A percentile compares a stretch with the other conserved stretches of the same genome.
phyloP scores from a whole-genome alignment of 2,329 filamentous ascomycete species.

The Colletotrichum lupini region DNA sequence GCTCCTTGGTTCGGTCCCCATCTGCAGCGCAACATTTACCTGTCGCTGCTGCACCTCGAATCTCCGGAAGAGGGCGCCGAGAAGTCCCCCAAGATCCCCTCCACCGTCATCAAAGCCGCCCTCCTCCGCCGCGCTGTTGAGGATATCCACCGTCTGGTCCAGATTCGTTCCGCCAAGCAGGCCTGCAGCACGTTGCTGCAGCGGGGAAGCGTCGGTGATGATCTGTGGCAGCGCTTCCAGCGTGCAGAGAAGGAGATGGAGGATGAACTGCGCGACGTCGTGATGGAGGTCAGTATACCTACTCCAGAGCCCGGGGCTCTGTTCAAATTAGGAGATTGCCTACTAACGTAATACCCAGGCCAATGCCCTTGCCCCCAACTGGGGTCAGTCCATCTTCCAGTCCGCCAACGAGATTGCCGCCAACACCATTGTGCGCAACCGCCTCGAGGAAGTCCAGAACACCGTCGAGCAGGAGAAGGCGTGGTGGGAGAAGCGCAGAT shows the following conservation, averaged over 20 bases:
- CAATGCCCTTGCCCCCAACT: conserved; percentile 87
- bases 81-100: conserved; percentile 78
- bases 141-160: conserved; percentile 91
- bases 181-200: conserved; percentile 86
- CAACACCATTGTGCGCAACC: conserved; percentile 80
- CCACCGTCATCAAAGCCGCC: conserved; percentile 87
- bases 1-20: conserved; percentile 95
- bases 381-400: conserved; percentile 97
- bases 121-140: conserved; percentile 90
- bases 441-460: conserved; percentile 79
- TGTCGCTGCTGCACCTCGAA: conserved; percentile 86
- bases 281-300: conserved; percentile 77
- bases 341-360: conserved; percentile 66
- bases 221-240: conserved; percentile 92
- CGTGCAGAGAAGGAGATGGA: conserved; percentile 98
- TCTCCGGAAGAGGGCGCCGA: conserved; percentile 69
- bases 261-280: conserved; percentile 92
- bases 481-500: conserved; percentile 91
- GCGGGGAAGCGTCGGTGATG: conserved; percentile 92
- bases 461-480: conserved; percentile 80
- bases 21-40: conserved; percentile 92
- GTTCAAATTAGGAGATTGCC: background rate
- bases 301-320: background rate
- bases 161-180: conserved; percentile 88
- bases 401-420: conserved; percentile 95